Evolutionary conservation across 768 basidiomycete genomes (phyloP).

Genomic region (Cyathus striatus): DNA sequence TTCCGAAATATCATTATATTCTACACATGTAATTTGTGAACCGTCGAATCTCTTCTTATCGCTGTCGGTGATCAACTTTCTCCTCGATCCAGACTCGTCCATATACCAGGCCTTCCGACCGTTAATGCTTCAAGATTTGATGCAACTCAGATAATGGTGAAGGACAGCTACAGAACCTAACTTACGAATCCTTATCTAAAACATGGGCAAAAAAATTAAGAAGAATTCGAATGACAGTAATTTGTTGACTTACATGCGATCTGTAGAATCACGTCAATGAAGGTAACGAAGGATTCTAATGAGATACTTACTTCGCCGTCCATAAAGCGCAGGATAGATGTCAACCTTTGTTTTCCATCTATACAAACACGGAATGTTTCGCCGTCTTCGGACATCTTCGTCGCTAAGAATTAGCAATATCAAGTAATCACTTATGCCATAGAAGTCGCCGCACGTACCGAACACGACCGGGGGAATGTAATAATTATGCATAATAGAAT

Average conservation of each 20-base stretch:
- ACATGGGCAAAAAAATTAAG: conserved; percentile 9
- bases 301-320: conserved; percentile 44
- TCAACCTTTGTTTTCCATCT: conserved; percentile 71
- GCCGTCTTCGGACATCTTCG: conserved; percentile 28
- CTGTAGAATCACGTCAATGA: conserved; percentile 14
- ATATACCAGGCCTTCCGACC: conserved; percentile 18
- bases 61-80: conserved; percentile 10
- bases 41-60: conserved; percentile 31
- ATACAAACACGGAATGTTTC: conserved; percentile 48
- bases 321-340: conserved; percentile 57
- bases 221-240: too few species aligned
- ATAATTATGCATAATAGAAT: conserved; percentile 59
- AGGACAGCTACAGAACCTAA: too few species aligned
- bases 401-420: conserved; percentile 18
- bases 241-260: conserved; percentile 36
- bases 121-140: too few species aligned
- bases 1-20: conserved; percentile 41
- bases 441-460: conserved; percentile 27
- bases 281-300: conserved; percentile 4
- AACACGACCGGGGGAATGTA: conserved; percentile 68
- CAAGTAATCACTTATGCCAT: neutral
- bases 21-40: conserved; percentile 46
- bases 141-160: too few species aligned
- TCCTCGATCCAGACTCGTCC: conserved; percentile 11
- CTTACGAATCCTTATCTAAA: conserved; percentile 23